These are phyloP conservation scores for Plasmodium billcollinsi DNA, from an alignment of 169 alveolate genomes.

Conservation along the genomic window DNA sequence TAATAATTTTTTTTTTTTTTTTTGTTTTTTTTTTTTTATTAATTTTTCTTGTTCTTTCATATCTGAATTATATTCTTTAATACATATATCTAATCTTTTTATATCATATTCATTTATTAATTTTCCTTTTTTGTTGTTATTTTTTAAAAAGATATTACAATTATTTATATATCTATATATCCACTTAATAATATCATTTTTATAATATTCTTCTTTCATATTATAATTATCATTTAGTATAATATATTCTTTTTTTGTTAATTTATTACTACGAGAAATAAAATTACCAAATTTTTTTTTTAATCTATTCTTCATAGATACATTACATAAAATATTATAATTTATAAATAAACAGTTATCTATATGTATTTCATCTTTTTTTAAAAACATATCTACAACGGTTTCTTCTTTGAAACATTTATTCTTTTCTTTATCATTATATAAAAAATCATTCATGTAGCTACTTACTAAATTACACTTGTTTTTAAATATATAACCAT, in stretches of 20 bases:
- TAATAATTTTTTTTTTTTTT: neutral
- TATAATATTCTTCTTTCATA: neutral
- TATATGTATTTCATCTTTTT: conserved; percentile 12
- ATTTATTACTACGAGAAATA: conserved; percentile 4
- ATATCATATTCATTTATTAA: conserved; percentile 22
- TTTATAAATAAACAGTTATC: conserved; percentile 21
- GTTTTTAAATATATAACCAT: conserved; percentile 12
- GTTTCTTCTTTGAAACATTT: neutral
- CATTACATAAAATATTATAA: neutral
- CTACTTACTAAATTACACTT: neutral
- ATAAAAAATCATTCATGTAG: neutral
- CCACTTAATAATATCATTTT: conserved; percentile 28
- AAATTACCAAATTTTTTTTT: neutral
- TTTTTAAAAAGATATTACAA: neutral
- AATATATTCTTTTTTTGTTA: conserved; percentile 17
- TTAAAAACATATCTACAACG: conserved; percentile 19
- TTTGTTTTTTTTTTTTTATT: neutral
- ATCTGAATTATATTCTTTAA: neutral
- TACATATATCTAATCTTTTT: neutral
- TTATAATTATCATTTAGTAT: neutral
- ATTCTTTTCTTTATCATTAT: neutral
- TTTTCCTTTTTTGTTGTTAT: neutral
- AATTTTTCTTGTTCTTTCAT: neutral
- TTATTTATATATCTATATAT: conserved; percentile 37
- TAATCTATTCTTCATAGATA: neutral